A percentile compares a stretch with the other conserved stretches of the same genome.
phyloP scores from a whole-genome alignment of 75 land plant species.

The Picea sitchensis region DNA sequence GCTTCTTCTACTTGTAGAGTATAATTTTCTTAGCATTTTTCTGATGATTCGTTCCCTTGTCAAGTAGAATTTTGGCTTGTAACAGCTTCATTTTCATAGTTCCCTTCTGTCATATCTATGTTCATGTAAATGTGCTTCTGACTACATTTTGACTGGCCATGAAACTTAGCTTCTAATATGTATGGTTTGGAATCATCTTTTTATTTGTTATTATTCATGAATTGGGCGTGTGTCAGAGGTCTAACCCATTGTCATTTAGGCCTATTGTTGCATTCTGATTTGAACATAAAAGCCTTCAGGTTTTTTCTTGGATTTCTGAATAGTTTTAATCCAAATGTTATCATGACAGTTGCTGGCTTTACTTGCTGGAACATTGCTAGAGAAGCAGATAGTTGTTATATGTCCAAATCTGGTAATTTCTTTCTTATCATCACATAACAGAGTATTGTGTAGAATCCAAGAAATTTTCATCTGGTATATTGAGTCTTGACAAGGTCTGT shows the following conservation, averaged over 20 bases:
- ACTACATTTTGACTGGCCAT: not conserved
- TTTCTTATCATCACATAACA: not conserved
- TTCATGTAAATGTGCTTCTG: not conserved
- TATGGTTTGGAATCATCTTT: not conserved
- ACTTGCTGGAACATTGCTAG: constrained; percentile 73
- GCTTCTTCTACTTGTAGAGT: not conserved
- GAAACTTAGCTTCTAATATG: not conserved
- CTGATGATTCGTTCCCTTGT: not conserved
- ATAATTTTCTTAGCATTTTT: not conserved
- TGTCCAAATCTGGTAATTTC: constrained; percentile 86
- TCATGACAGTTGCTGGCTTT: constrained; percentile 69
- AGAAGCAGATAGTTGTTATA: constrained; percentile 92
- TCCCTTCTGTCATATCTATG: not conserved
- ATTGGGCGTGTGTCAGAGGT: not conserved
- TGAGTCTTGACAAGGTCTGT: not conserved
- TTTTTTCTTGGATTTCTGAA: not conserved
- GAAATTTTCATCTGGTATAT: not conserved
- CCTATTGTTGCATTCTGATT: not conserved
- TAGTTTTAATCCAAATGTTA: not conserved
- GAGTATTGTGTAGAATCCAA: not conserved
- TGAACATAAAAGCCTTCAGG: not conserved
- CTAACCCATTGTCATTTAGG: not conserved
- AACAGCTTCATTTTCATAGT: not conserved
- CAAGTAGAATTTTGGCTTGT: not conserved
- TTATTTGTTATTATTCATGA: not conserved